phyloP scores from a whole-genome alignment of 1,139 yeast species.

The Pichia norvegensis region DNA sequence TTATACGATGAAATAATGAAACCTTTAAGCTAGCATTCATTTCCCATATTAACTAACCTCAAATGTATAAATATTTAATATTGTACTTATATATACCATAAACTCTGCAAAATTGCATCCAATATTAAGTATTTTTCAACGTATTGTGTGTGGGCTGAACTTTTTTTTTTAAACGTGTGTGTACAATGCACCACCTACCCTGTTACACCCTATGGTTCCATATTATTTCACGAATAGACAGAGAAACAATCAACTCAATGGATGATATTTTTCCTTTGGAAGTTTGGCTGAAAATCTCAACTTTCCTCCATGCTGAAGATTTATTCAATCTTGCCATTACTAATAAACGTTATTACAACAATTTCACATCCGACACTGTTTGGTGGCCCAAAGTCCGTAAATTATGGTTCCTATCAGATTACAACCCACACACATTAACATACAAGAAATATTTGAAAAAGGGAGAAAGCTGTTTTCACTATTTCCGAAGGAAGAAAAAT shows the following conservation, averaged over 20 bases:
- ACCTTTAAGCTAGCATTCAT: constrained; percentile 20
- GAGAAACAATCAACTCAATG: too few species aligned
- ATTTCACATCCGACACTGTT: constrained; percentile 4
- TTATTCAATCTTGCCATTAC: constrained; percentile 1
- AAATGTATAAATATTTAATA: neutral
- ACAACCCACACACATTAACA: constrained; percentile 2
- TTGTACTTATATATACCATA: neutral
- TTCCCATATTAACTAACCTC: too few species aligned
- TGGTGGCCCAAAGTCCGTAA: constrained; percentile 9
- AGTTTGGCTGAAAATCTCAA: constrained; percentile 10
- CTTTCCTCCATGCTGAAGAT: neutral
- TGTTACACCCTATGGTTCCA: too few species aligned
- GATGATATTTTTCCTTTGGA: constrained; percentile 7
- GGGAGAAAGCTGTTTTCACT: constrained; percentile 5
- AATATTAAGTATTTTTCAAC: too few species aligned
- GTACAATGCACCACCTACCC: too few species aligned
- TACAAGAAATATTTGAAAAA: neutral
- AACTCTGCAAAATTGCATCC: constrained; percentile 2
- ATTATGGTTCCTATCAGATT: constrained; percentile 8
- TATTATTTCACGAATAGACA: too few species aligned
- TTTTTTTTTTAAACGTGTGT: too few species aligned
- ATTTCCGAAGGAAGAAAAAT: constrained; percentile 4
- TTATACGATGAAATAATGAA: constrained; percentile 50
- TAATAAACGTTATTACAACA: neutral
- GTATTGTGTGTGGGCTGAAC: too few species aligned